These are phyloP conservation scores for Curvularia lunata DNA, from an alignment of 2,329 filamentous ascomycete genomes.

Conservation along the genomic window DNA sequence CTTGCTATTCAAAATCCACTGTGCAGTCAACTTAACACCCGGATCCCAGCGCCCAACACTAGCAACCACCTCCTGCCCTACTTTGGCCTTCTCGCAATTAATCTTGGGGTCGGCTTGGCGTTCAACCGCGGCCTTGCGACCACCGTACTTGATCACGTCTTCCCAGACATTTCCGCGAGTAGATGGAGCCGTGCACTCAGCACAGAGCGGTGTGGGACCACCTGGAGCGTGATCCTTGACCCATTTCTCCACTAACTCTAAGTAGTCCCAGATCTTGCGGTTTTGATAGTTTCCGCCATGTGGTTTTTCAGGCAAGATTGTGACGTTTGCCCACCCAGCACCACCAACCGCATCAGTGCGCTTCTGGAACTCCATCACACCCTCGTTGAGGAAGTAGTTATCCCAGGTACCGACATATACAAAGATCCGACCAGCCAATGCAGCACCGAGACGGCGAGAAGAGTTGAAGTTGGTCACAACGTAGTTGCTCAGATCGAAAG, in stretches of 20 bases:
- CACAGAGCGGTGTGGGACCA: constrained; percentile 38
- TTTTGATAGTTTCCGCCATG: constrained; percentile 48
- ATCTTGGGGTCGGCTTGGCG: constrained; percentile 41
- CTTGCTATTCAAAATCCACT: constrained; percentile 43
- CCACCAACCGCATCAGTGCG: constrained; percentile 43
- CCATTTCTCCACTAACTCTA: constrained; percentile 42
- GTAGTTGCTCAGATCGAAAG: constrained; percentile 45
- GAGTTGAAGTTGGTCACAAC: constrained; percentile 44
- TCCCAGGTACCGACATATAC: constrained; percentile 48
- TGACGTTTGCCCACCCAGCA: constrained; percentile 48
- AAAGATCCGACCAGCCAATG: constrained; percentile 40
- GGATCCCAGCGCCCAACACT: constrained; percentile 49
- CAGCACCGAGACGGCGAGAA: constrained; percentile 42
- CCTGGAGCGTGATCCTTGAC: constrained; percentile 42
- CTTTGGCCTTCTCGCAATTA: constrained; percentile 9
- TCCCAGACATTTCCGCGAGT: constrained; percentile 45
- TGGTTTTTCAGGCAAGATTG: constrained; percentile 35
- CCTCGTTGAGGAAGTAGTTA: constrained; percentile 48
- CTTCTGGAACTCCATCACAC: constrained; percentile 46
- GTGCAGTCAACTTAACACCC: constrained; percentile 42
- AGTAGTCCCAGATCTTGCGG: constrained; percentile 42
- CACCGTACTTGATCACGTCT: constrained; percentile 42
- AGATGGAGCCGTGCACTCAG: constrained; percentile 21
- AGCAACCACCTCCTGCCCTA: constrained; percentile 14
- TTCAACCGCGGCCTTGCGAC: constrained; percentile 42